Percentiles rank a stretch among this genome's conserved stretches.
Evolutionary conservation across 2,329 filamentous ascomycete species (phyloP).

Genomic region (Aureobasidium sp.): DNA sequence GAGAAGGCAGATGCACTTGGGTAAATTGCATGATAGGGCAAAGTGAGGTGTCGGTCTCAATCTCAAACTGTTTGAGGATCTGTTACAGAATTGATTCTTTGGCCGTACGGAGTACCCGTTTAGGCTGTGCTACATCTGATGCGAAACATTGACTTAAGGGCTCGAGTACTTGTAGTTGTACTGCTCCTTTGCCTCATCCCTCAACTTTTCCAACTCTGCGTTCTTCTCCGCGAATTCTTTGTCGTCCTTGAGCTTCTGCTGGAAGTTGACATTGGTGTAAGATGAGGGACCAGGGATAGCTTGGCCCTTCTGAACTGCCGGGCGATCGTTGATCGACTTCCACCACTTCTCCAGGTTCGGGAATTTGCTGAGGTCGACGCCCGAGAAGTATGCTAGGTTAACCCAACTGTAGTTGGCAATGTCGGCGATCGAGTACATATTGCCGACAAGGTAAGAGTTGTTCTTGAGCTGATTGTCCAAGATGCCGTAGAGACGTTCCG

Average conservation of each 20-base stretch:
- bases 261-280: constrained; percentile 37
- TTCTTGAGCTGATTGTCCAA: constrained; percentile 37
- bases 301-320: constrained; percentile 37
- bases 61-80: background rate
- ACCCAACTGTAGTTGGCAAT: constrained; percentile 42
- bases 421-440: constrained; percentile 42
- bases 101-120: background rate
- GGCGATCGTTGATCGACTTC: constrained; percentile 35
- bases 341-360: constrained; percentile 40
- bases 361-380: constrained; percentile 37
- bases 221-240: constrained; percentile 43
- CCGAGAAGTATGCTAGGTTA: constrained; percentile 35
- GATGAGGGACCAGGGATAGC: constrained; percentile 31
- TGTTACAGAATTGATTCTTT: background rate
- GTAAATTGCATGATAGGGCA: background rate
- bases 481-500: constrained; percentile 40
- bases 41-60: background rate
- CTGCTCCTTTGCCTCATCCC: constrained; percentile 38
- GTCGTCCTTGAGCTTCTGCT: constrained; percentile 40
- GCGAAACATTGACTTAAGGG: constrained; percentile 22
- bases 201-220: constrained; percentile 31
- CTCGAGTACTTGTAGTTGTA: constrained; percentile 41
- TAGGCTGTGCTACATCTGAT: background rate
- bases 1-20: background rate
- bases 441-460: constrained; percentile 39